Percentiles rank a stretch among this genome's conserved stretches.
phyloP scores from a whole-genome alignment of 495 filamentous ascomycete genomes.

The Tuber borchii region DNA sequence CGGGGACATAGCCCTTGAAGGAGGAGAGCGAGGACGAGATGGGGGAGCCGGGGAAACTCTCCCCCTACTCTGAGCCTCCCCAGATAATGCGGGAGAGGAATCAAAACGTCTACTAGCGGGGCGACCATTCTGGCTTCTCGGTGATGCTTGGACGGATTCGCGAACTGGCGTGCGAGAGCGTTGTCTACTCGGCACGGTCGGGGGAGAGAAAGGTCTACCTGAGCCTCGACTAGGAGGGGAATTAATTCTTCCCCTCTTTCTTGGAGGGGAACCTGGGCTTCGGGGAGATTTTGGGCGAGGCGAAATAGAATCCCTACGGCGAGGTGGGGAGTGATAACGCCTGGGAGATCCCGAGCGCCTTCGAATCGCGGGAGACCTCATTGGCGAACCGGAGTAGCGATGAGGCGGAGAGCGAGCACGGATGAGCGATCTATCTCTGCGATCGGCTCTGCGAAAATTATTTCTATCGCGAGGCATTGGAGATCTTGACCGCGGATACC shows the following conservation, averaged over 20 bases:
- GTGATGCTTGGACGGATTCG: constrained; percentile 31
- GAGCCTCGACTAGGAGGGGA: constrained; percentile 35
- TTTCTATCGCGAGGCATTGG: constrained; percentile 28
- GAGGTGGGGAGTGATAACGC: constrained; percentile 21
- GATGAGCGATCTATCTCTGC: constrained; percentile 26
- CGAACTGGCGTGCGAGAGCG: constrained; percentile 32
- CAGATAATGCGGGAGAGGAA: constrained; percentile 34
- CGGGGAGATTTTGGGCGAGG: constrained; percentile 27
- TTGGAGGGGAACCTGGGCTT: constrained; percentile 34
- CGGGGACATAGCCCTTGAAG: constrained; percentile 36
- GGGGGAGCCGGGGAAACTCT: constrained; percentile 31
- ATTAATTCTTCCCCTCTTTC: constrained; percentile 28
- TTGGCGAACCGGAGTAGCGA: constrained; percentile 36
- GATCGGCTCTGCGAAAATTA: constrained; percentile 30
- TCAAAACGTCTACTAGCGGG: constrained; percentile 15
- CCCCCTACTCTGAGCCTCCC: constrained; percentile 24
- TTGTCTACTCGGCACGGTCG: constrained; percentile 24
- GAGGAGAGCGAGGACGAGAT: constrained; percentile 38
- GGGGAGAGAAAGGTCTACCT: constrained; percentile 27
- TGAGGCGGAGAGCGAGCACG: constrained; percentile 32
- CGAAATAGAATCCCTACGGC: constrained; percentile 32
- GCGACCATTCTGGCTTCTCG: constrained; percentile 35
- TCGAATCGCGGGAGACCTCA: constrained; percentile 26
- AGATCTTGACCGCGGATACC: constrained; percentile 33
- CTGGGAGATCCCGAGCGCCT: constrained; percentile 34